These are phyloP conservation scores for Auriscalpium microsporum DNA, from an alignment of 768 basidiomycete species.

Conservation along the genomic window DNA sequence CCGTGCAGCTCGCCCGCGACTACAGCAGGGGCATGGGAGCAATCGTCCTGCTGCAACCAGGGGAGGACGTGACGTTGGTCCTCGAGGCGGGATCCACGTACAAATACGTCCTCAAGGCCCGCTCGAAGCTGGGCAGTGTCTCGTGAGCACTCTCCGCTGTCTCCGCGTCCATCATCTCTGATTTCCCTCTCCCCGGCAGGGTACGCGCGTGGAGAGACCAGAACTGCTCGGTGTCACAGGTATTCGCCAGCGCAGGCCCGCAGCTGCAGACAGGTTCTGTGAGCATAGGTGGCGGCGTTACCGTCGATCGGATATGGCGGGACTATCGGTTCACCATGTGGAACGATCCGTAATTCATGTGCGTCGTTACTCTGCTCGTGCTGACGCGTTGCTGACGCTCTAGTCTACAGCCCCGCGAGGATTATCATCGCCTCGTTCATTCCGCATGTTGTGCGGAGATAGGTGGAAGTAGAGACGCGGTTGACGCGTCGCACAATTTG, in stretches of 20 bases:
- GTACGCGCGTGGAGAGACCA: slow-evolving; percentile 61
- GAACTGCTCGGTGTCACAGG: slow-evolving; percentile 50
- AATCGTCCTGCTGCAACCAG: slow-evolving; percentile 49
- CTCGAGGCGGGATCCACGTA: slow-evolving; percentile 63
- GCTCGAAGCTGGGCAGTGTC: slow-evolving; percentile 58
- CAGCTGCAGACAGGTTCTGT: slow-evolving; percentile 26
- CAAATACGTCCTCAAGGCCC: slow-evolving; percentile 59
- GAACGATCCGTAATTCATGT: slow-evolving; percentile 19
- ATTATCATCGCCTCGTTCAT: too few relatives aligned
- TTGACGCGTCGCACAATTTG: background rate
- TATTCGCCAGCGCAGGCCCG: slow-evolving; percentile 36
- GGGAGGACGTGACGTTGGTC: slow-evolving; percentile 56
- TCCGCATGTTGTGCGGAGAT: too few relatives aligned
- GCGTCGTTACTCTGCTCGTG: background rate
- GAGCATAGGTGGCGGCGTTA: slow-evolving; percentile 42
- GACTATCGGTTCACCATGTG: slow-evolving; percentile 59
- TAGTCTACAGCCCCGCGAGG: background rate
- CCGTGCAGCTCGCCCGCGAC: slow-evolving; percentile 56
- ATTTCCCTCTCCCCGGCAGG: slow-evolving; percentile 24
- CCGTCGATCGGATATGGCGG: slow-evolving; percentile 58
- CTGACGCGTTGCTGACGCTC: background rate
- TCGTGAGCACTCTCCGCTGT: slow-evolving; percentile 38
- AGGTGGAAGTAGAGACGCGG: too few relatives aligned
- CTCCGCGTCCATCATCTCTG: background rate
- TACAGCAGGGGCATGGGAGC: slow-evolving; percentile 49